Conservation (phyloP, 2,329 filamentous ascomycete genomes). For the Aspergillus spinulosporus region DNA sequence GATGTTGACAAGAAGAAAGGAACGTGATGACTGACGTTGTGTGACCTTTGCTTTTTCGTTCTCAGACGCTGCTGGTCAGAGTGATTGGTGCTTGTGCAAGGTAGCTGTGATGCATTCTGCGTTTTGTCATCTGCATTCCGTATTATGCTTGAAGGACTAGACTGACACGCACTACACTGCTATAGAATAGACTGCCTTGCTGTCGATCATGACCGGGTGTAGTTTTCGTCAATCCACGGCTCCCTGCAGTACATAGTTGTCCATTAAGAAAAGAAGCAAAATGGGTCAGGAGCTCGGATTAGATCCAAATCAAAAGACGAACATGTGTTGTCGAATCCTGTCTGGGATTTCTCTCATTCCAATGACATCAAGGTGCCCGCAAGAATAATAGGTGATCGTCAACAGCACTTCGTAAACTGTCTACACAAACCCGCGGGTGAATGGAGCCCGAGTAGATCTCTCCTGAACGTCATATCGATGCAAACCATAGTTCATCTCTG, state of each 20-base stretch:
- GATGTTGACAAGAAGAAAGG: not conserved
- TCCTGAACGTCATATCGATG: constrained; percentile 4
- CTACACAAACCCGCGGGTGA: not conserved
- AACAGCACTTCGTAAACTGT: not conserved
- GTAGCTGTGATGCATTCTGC: not conserved
- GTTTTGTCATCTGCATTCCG: not conserved
- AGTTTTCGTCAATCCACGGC: too few species aligned
- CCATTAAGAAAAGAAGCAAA: too few species aligned
- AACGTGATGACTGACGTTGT: not conserved
- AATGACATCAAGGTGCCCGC: too few species aligned
- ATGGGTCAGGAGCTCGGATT: too few species aligned
- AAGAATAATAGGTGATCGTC: too few species aligned
- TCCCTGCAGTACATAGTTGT: too few species aligned
- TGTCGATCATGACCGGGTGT: not conserved
- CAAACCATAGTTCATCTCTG: constrained; percentile 4
- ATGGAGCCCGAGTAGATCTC: not conserved
- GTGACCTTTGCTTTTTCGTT: not conserved
- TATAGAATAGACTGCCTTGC: not conserved
- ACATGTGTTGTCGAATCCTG: too few species aligned
- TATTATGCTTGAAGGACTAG: not conserved
- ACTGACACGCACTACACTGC: not conserved
- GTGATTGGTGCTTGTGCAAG: too few species aligned
- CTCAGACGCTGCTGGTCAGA: not conserved
- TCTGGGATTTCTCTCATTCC: too few species aligned
- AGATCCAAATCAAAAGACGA: too few species aligned